Evolutionary conservation across 2,329 filamentous ascomycete genomes (phyloP).

Genomic region (Setomelanomma holmii): DNA sequence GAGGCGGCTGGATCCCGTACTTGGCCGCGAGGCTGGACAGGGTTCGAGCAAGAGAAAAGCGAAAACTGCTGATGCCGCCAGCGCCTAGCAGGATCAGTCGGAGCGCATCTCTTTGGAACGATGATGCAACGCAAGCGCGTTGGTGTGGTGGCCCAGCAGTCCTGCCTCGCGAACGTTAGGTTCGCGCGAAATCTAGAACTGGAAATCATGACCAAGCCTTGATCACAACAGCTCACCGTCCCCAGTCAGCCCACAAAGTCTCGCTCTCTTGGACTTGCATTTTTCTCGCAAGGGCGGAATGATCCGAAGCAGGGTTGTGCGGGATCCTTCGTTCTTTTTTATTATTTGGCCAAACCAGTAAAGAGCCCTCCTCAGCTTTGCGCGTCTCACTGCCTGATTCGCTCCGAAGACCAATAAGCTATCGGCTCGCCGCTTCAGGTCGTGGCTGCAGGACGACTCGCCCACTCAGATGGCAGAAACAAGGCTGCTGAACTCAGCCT

Average conservation of each 20-base stretch:
- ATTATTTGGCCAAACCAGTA: slow-evolving; percentile 35
- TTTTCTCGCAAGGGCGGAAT: slow-evolving; percentile 29
- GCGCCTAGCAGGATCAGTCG: slow-evolving; percentile 13
- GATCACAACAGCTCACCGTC: slow-evolving; percentile 23
- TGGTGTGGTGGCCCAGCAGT: slow-evolving; percentile 3
- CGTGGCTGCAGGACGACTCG: slow-evolving; percentile 44
- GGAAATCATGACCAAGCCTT: slow-evolving; percentile 36
- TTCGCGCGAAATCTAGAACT: slow-evolving; percentile 1
- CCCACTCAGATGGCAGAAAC: slow-evolving; percentile 48
- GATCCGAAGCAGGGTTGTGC: slow-evolving; percentile 42
- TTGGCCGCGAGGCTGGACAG: slow-evolving; percentile 37
- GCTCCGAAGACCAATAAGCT: slow-evolving; percentile 42
- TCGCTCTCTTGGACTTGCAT: slow-evolving; percentile 31
- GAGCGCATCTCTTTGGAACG: slow-evolving; percentile 10
- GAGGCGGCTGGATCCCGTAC: slow-evolving; percentile 39
- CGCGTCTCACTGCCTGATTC: slow-evolving; percentile 37
- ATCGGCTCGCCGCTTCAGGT: slow-evolving; percentile 44
- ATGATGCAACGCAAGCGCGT: slow-evolving; percentile 11
- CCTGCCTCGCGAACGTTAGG: background rate
- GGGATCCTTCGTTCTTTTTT: slow-evolving; percentile 41
- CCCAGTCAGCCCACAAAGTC: slow-evolving; percentile 21
- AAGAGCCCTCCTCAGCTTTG: slow-evolving; percentile 29
- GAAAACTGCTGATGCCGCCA: slow-evolving; percentile 21
- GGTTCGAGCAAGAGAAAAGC: slow-evolving; percentile 17
- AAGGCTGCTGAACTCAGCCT: slow-evolving; percentile 50